Percentiles rank a stretch among this genome's conserved stretches.
Evolutionary conservation across 805 yeast species (phyloP).

Genomic region (Zygoascus bituminiphila): DNA sequence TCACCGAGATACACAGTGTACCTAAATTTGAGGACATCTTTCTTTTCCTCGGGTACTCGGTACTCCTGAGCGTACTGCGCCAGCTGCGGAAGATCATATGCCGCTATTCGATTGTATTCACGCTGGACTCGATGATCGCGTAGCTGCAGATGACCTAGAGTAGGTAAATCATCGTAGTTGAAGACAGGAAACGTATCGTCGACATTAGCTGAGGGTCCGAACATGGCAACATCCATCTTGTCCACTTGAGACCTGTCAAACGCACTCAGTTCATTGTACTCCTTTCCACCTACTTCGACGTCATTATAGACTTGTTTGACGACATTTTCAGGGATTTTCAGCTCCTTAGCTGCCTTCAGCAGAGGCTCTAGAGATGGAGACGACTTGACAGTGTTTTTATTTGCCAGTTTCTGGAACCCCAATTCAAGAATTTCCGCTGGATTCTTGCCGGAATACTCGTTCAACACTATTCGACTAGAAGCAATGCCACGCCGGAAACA

Average conservation of each 20-base stretch:
- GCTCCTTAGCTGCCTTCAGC: slow-evolving; percentile 24
- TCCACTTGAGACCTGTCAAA: slow-evolving; percentile 14
- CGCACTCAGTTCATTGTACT: slow-evolving; percentile 11
- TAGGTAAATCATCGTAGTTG: slow-evolving; percentile 57
- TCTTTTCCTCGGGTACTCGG: slow-evolving; percentile 33
- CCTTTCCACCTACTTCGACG: slow-evolving; percentile 19
- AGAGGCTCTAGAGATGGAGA: slow-evolving; percentile 23
- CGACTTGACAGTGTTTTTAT: slow-evolving; percentile 20
- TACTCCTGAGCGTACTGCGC: slow-evolving; percentile 36
- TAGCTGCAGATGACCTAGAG: slow-evolving; percentile 62
- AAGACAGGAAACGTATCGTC: slow-evolving; percentile 23
- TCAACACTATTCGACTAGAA: background rate
- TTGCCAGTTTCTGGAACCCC: slow-evolving; percentile 27
- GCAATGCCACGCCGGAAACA: background rate
- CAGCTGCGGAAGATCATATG: slow-evolving; percentile 84
- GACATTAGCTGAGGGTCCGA: slow-evolving; percentile 15
- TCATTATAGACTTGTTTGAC: slow-evolving; percentile 22
- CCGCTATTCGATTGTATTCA: slow-evolving; percentile 72
- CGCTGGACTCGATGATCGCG: slow-evolving; percentile 68
- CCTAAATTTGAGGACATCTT: slow-evolving; percentile 43
- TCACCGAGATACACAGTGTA: slow-evolving; percentile 73
- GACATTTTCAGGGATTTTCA: slow-evolving; percentile 23
- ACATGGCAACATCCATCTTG: slow-evolving; percentile 19
- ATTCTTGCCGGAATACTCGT: background rate
- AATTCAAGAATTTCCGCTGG: slow-evolving; percentile 21